Base-by-base conservation (phyloP, 2,329 filamentous ascomycete genomes). In the Cercospora janseana region DNA sequence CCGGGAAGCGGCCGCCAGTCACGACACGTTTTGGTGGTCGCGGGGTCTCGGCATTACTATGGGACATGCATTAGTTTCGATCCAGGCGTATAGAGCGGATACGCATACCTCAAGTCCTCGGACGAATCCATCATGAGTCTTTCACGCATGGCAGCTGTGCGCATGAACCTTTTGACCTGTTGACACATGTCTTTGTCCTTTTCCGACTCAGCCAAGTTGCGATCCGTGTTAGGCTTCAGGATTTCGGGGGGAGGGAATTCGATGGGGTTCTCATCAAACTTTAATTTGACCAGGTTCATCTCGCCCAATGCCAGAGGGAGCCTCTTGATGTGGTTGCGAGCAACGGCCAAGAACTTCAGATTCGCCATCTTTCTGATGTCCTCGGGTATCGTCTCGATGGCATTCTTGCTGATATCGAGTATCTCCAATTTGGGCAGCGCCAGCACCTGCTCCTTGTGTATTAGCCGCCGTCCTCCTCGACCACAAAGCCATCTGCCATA, bases 261-360 rank as follows among this genome's bases (percentile, higher is more conserved):
- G 51, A 96, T 80, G 6, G 88, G 88, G 61, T 96, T 96, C 37
- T 89, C 89, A 51, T 92, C 87, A 27, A 96, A 81, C 69, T 95
- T 95, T 49, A 97, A 77, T 58, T 94, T 87, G 66, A 92, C 88
- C 52, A 97, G 73, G 48, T 89, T 93, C 87, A 96, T 95, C 57
- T 95, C 90, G 47, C 88, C 89, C 16, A 97, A 73, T 58, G 88
- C 91, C 5, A 87, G 73, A 1, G 92, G 92, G 13, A 97, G 74
- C 60, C 91, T 85, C 57, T 88, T 84, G 60, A 97, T 88, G 52
- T 86, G 82, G 67, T 96, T 96, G 65, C 87, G 88, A 60, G 88
- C 86, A 27, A 96, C 80, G 2, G 90, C 91, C 47, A 97, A 76
- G 12, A 96, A 91, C 65, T 95, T 94, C 57, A 97, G 75, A 1